Base-by-base conservation (phyloP, 805 yeast species). In the Barnettozyma sp. region DNA sequence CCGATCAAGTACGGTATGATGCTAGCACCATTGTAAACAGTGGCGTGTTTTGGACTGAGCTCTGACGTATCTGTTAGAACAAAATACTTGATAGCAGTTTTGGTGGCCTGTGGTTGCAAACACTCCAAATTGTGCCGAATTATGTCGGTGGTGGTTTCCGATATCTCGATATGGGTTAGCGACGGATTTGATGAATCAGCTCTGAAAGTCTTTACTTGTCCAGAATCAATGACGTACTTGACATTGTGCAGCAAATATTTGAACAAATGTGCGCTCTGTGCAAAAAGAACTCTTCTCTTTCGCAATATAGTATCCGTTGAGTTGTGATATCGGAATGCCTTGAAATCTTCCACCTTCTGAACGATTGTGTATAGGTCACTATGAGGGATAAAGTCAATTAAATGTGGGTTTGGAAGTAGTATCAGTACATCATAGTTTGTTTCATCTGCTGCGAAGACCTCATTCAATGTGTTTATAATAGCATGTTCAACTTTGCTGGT, bases 401-500 rank as follows among this genome's bases (percentile, higher is more conserved):
- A 13, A 10, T 21, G 19, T 10, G 26, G 22, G 17, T 23, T 6
- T 7, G 40, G 36, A 7, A 37, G 15, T 7, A 37, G 6, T 1
- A 37, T 17, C 26, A 37, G 13, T 2, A 37, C 16, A 21, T 32
- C 40, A 29, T 24, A 28, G n/a, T 4, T n/a, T 2, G 30, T 13
- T 4, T 22, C 17, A 16, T 37, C 40, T 5, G 17, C 3, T n/a
- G 20, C n/a, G 20, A 37, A 19, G 5, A 33, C 33, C 3, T 26
- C 24, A n/a, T 33, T 37, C 6, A 37, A 28, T 5, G 36, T 66
- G 23, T 75, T 71, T 63, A 82, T 94, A 31, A 97, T 97, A 46
- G 87, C 96, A 47, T 72, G 71, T 65, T 88, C 95, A 24, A 92
- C 96, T 50, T 78, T 77, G 4, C 92, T 78, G 2, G 97, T 97